Evolutionary conservation across 2,329 filamentous ascomycete species (phyloP).

Genomic region (Verticillium dahliae): DNA sequence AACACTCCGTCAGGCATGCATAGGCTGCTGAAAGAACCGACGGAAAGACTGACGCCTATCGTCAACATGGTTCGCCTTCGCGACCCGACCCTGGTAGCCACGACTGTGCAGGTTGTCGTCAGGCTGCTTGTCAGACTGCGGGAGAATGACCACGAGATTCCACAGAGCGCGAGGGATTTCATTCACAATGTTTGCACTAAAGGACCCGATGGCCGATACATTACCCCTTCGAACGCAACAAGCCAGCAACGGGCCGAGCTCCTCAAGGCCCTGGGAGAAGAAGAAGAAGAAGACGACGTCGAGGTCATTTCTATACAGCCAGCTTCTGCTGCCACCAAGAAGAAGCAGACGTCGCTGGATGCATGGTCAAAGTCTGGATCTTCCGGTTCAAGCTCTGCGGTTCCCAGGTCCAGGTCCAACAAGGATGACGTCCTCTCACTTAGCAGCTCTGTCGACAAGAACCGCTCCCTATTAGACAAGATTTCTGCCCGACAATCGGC

Average conservation of each 20-base stretch:
- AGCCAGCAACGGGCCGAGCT: constrained; percentile 81
- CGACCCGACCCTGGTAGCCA: constrained; percentile 77
- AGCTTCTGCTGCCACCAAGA: constrained; percentile 25
- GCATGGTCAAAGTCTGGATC: constrained; percentile 50
- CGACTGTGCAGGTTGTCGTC: constrained; percentile 73
- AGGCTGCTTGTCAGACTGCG: constrained; percentile 80
- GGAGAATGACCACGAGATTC: constrained; percentile 67
- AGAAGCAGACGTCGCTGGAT: constrained; percentile 56
- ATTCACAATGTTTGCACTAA: constrained; percentile 64
- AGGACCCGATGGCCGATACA: constrained; percentile 46
- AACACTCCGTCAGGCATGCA: constrained; percentile 32
- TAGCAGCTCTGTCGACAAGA: constrained; percentile 38
- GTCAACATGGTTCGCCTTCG: constrained; percentile 86
- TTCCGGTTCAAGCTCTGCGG: constrained; percentile 16
- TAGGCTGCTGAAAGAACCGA: constrained; percentile 57
- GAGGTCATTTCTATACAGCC: constrained; percentile 37
- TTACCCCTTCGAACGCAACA: constrained; percentile 71
- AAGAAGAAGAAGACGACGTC: constrained; percentile 49
- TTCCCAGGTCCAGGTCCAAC: constrained; percentile 22
- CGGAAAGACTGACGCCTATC: constrained; percentile 58
- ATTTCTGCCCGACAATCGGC: constrained; percentile 31
- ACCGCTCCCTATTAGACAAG: constrained; percentile 35
- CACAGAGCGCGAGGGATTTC: constrained; percentile 49
- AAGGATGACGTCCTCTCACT: constrained; percentile 41
- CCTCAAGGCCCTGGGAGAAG: constrained; percentile 53